These are phyloP conservation scores for Didymella keratinophila DNA, from an alignment of 2,329 filamentous ascomycete genomes.

Conservation along the genomic window DNA sequence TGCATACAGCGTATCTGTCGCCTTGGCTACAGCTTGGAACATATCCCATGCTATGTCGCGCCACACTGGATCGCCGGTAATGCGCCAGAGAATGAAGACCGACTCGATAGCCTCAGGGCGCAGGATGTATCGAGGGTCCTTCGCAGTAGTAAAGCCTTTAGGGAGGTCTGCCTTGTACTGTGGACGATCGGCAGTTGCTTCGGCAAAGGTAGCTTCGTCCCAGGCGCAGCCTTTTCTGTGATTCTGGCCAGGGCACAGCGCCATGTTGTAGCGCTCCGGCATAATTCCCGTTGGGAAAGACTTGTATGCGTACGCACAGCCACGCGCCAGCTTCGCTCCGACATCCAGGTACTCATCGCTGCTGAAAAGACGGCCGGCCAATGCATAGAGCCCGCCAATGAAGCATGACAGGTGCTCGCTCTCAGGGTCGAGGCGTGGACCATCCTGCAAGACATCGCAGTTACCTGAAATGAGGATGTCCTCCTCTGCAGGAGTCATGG, in stretches of 20 bases:
- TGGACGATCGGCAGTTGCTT: constrained; percentile 36
- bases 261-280: constrained; percentile 64
- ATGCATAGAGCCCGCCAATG: constrained; percentile 65
- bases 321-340: constrained; percentile 64
- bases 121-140: constrained; percentile 55
- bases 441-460: constrained; percentile 46
- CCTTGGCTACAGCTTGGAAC: constrained; percentile 53
- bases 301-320: constrained; percentile 67
- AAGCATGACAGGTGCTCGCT: constrained; percentile 67
- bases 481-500: constrained; percentile 55
- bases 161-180: constrained; percentile 45
- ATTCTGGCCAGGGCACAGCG: constrained; percentile 54
- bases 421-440: constrained; percentile 53
- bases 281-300: constrained; percentile 64
- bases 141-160: constrained; percentile 52
- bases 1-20: constrained; percentile 51
- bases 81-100: constrained; percentile 65
- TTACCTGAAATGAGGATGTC: constrained; percentile 59
- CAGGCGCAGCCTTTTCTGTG: constrained; percentile 55
- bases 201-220: constrained; percentile 60
- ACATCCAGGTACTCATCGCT: constrained; percentile 61
- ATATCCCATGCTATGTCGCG: constrained; percentile 56
- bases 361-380: constrained; percentile 64
- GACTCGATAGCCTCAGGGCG: constrained; percentile 65
- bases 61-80: constrained; percentile 59